These are phyloP conservation scores for Ocimum tenuiflorum DNA, from an alignment of 257 asterid species.

Conservation along the genomic window DNA sequence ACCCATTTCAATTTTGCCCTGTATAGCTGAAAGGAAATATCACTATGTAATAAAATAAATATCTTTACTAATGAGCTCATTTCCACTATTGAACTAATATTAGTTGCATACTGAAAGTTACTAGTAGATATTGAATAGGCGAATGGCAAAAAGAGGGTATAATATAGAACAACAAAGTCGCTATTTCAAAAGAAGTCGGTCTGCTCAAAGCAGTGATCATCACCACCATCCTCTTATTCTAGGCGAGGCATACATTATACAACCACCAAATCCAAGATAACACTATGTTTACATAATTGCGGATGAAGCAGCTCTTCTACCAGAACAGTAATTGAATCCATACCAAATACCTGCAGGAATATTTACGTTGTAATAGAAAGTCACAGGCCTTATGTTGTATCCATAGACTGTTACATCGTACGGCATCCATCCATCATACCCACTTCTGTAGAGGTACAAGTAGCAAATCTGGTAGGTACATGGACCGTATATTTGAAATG, in stretches of 20 bases:
- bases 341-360: conserved; percentile 69
- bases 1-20: no score
- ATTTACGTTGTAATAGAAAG: conserved; percentile 55
- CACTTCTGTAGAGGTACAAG: conserved; percentile 79
- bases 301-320: conserved; percentile 20
- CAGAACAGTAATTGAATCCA: conserved; percentile 59
- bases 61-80: no score
- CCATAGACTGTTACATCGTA: conserved; percentile 59
- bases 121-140: not conserved
- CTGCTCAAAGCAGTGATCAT: not conserved
- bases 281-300: conserved; percentile 11
- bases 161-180: not conserved
- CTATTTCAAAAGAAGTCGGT: conserved; percentile 3
- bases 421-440: conserved; percentile 89
- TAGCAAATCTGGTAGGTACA: conserved; percentile 90
- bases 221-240: not conserved
- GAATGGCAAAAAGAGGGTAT: not conserved
- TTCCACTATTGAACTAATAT: no score
- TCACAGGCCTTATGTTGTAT: conserved; percentile 39
- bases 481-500: conserved; percentile 61
- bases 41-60: no score
- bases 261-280: not conserved
- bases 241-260: not conserved
- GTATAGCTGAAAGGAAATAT: no score
- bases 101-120: no score